These are phyloP conservation scores for Tilletia walkeri DNA, from an alignment of 1,284 basidiomycete genomes.

Conservation along the genomic window DNA sequence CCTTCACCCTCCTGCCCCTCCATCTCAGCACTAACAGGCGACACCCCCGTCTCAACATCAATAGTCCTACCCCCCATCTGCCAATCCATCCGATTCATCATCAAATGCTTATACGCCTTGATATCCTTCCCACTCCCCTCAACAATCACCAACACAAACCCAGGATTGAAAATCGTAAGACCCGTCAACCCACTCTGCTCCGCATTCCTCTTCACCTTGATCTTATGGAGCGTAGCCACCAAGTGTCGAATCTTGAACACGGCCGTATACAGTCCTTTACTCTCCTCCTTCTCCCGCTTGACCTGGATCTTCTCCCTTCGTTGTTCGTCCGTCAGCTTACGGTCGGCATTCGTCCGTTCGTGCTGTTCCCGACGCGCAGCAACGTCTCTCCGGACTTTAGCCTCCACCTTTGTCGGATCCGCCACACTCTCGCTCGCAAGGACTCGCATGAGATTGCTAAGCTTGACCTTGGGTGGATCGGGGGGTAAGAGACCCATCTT, in stretches of 20 bases:
- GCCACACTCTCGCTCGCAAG: constrained; percentile 92
- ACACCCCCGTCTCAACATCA: constrained; percentile 58
- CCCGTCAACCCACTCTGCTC: constrained; percentile 85
- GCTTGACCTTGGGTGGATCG: constrained; percentile 91
- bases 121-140: constrained; percentile 86
- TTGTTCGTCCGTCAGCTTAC: constrained; percentile 88
- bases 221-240: constrained; percentile 86
- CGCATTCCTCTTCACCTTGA: constrained; percentile 94
- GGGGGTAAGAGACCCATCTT: constrained; percentile 94
- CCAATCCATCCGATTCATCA: constrained; percentile 89
- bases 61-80: constrained; percentile 82
- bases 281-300: constrained; percentile 63
- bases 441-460: constrained; percentile 96
- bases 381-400: constrained; percentile 86
- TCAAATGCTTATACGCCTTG: constrained; percentile 81
- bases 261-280: constrained; percentile 78
- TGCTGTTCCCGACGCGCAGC: constrained; percentile 82
- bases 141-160: constrained; percentile 86
- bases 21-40: constrained; percentile 57
- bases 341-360: constrained; percentile 84
- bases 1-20: neutral
- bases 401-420: constrained; percentile 96
- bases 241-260: constrained; percentile 88
- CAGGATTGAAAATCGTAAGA: constrained; percentile 80
- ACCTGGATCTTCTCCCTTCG: constrained; percentile 76